These are phyloP conservation scores for Silene conica DNA, from an alignment of 148 eudicot genomes.

Conservation along the genomic window DNA sequence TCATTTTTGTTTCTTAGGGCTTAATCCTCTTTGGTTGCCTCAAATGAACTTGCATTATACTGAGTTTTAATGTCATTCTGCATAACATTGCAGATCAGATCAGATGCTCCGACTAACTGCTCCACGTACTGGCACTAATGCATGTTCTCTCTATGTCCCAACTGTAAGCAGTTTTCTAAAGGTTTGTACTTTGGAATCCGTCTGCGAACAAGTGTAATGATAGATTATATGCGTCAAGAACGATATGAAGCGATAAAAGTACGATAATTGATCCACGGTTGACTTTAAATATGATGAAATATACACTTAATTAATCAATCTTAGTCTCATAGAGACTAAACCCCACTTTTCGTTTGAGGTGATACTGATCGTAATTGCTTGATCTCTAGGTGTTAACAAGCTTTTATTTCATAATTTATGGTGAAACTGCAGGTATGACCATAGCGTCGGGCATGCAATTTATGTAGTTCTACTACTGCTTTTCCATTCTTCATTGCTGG, in stretches of 20 bases:
- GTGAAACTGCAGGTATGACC: slow-evolving; percentile 80
- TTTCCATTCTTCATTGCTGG: slow-evolving; percentile 68
- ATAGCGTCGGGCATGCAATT: slow-evolving; percentile 80
- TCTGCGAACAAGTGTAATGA: not conserved
- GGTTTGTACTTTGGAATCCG: too few relatives aligned
- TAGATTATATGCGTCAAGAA: not conserved
- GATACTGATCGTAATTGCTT: not conserved
- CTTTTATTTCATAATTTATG: slow-evolving; percentile 4
- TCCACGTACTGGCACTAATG: too few relatives aligned
- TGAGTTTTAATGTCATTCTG: too few relatives aligned
- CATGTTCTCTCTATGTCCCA: too few relatives aligned
- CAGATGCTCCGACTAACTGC: too few relatives aligned
- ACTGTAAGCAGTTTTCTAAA: too few relatives aligned
- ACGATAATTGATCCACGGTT: not conserved
- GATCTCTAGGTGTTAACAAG: not conserved
- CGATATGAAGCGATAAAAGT: too few relatives aligned
- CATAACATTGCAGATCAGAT: too few relatives aligned
- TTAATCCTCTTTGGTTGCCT: too few relatives aligned
- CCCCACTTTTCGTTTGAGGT: not conserved
- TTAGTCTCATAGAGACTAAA: not conserved
- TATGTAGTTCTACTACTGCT: slow-evolving; percentile 71
- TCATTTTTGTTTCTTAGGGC: too few relatives aligned
- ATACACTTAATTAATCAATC: not conserved
- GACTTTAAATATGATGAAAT: not conserved
- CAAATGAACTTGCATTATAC: too few relatives aligned